Base-by-base conservation (phyloP, 139 green algal genomes). In the Chlamydomonas applanata region DNA sequence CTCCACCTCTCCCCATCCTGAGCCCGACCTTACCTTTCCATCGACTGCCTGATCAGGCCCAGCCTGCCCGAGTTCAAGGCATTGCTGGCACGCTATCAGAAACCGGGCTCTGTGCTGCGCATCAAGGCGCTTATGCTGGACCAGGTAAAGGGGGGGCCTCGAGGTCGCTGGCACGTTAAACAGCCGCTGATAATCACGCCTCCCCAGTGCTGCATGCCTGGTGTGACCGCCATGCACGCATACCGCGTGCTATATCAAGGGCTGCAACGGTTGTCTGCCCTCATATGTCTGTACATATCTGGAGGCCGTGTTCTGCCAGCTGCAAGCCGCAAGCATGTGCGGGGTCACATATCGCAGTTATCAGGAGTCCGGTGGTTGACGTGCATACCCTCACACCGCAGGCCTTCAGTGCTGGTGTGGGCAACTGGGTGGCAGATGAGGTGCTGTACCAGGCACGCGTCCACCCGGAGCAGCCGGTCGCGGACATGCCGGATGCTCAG, bases 351-450 rank as follows among this genome's bases (percentile, higher is more conserved):
- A n/a, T n/a, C n/a, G n/a, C n/a, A n/a, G n/a, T n/a, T n/a, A n/a
- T n/a, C n/a, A n/a, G n/a, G n/a, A n/a, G n/a, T n/a, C n/a, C n/a
- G n/a, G n/a, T n/a, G n/a, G n/a, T n/a, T 49, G 40, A 49, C 40
- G 40, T 11, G 7, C 40, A 19, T 7, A 11, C 40, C 40, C 11
- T 53, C 16, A 25, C 60, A 40, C 7, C 54, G 69, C 85, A 93
- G 86, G 60, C 62, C 16, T 91, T 97, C 61, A 76, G 61, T 27
- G 86, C 88, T 17, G 94, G 94, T 25, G 81, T 98, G 2, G 94
- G 94, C 53, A 98, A 98, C 75, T 97, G 94, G 94, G 87, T 98
- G 34, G 93, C 89, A 1, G 94, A 98, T 73, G 94, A 97, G 80
- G 85, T 96, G 70, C 83, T 96, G 32, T 95, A 90, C 69, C 83